Evolutionary conservation across 2,329 filamentous ascomycete species (phyloP), one percentile per base, ranked within the genome.

Genomic region (Onygena corvina): DNA sequence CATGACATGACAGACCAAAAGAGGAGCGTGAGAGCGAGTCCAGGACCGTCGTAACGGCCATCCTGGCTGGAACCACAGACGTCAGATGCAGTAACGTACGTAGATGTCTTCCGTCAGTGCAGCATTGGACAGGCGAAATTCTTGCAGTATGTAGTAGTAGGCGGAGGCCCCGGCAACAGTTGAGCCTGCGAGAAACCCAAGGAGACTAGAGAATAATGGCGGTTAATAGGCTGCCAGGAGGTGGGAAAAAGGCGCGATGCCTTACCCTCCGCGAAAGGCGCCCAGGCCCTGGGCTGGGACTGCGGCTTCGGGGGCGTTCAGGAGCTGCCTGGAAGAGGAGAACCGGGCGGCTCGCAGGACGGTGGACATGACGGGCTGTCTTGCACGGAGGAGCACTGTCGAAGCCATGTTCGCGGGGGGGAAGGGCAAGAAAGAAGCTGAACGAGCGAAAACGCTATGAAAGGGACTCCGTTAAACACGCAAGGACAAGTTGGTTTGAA

Each of bases 51-150:
- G 18, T n/a, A 9, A 18, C 14, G 34, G 14, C 6, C 34, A 11
- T 40, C n/a, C 18, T 11, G 11, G 3, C 9, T 40, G 36, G 9
- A 20, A 46, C 6, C 9, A 9, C 9, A 25, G 11, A 12, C 16
- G 48, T 54, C 31, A 56, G 46, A 56, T 51, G 46, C 50, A 50
- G 42, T 48, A 49, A 83, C 86, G 68, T 77, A 95, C 90, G 70
- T 90, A 90, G 66, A 96, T 94, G 69, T 96, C 90, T 70, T 94
- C 88, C 53, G 83, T 90, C 69, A 96, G 73, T 62, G 95, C 77
- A 70, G 94, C 86, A 72, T 95, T 96, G 58, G 87, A 86, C 36
- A 88, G 76, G 71, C 88, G 87, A 74, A 95, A 96, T 68, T 96
- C 89, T 65, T 90, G 81, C 59, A 96, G 72, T 57, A 94, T 79